These are phyloP conservation scores for Citropsis articulata DNA, from an alignment of 345 rosid species.

Conservation along the genomic window DNA sequence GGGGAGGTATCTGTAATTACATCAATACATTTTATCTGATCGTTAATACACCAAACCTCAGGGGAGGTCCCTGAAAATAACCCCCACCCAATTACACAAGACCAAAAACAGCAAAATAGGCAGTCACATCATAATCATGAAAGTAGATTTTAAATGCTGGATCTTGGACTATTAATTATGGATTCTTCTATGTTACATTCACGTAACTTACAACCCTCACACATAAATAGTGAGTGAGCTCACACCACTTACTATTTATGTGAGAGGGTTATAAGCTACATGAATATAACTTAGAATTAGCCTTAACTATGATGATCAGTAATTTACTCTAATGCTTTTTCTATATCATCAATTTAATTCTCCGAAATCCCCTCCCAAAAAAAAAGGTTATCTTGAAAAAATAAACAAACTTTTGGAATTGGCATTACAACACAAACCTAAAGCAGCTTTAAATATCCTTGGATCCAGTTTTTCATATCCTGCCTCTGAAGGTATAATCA, in stretches of 20 bases:
- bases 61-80: too few species aligned
- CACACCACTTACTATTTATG: too few species aligned
- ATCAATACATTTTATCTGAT: too few species aligned
- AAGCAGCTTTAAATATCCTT: slow-evolving; percentile 65
- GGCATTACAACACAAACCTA: slow-evolving; percentile 42
- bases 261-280: too few species aligned
- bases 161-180: neutral
- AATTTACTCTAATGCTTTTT: neutral
- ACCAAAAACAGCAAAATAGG: neutral
- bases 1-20: too few species aligned
- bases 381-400: neutral
- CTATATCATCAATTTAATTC: neutral
- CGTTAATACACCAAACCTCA: too few species aligned
- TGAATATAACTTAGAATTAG: too few species aligned
- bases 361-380: too few species aligned
- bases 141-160: neutral
- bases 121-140: neutral
- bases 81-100: neutral
- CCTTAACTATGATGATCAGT: neutral
- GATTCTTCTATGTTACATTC: too few species aligned
- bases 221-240: too few species aligned
- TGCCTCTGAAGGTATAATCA: slow-evolving; percentile 76
- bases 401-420: neutral
- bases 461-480: slow-evolving; percentile 84
- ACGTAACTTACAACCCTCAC: too few species aligned